Base-by-base conservation (phyloP, 441 rosid genomes). In the Erodium trifolium region DNA sequence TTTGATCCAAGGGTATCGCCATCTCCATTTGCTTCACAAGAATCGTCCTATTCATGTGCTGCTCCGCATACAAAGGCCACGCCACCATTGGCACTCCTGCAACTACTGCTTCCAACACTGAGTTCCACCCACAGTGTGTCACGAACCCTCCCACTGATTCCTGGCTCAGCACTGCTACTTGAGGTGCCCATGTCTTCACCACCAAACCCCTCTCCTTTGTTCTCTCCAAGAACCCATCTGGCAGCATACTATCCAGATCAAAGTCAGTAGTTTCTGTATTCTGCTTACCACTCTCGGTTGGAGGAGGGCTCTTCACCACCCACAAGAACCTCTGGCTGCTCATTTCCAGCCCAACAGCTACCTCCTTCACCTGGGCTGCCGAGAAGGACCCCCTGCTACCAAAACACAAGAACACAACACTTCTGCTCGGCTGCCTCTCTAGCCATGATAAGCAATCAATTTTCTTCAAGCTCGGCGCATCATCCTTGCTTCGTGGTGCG, bases 121-220 rank as follows among this genome's bases (percentile, higher is more conserved):
- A 63, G 37, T 63, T 63, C 66, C 66, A 63, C 37, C 37, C 66
- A 19, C 66, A 63, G 66, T 63, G 66, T 19, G 37, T 63, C 66
- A 63, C 37, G 34, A 63, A 63, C 66, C 66, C 66, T 63, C 66
- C 66, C 14, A 63, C 66, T 9, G 66, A 18, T 12, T 13, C 37
- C 1, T 19, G 66, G 11, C 66, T 3, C n/a, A 63, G 66, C 11
- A 63, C n/a, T 10, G 11, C 66, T 4, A 63, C 37, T 8, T 63
- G 66, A 29, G 66, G 66, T 12, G 66, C 66, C 66, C 66, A 63
- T 35, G 66, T 13, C 12, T 63, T 63, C 1, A 63, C 66, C 1
- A 63, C 66, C 35, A 63, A 19, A 13, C 66, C 66, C 27, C 66
- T 63, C n/a, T 63, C 66, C 37, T 19, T 63, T 9, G 66, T 63